Evolutionary conservation across 2,329 filamentous ascomycete species (phyloP).

Genomic region (Rhynchosporium graminicola): DNA sequence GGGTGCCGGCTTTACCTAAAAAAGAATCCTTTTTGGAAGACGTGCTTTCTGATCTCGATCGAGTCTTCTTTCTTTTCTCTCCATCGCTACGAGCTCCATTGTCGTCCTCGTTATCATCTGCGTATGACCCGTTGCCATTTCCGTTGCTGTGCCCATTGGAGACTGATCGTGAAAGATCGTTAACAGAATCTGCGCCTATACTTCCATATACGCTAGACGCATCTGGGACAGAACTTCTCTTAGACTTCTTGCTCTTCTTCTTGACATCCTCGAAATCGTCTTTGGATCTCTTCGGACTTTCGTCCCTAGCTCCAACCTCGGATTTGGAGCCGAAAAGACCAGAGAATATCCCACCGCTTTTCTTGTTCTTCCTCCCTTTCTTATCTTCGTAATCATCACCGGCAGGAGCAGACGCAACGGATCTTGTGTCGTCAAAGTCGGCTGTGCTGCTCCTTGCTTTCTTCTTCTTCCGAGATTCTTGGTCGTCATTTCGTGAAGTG

Average conservation of each 20-base stretch:
- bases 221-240: constrained; percentile 37
- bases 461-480: constrained; percentile 37
- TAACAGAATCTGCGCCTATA: constrained; percentile 30
- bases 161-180: constrained; percentile 30
- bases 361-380: constrained; percentile 41
- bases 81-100: constrained; percentile 30
- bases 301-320: constrained; percentile 34
- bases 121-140: constrained; percentile 27
- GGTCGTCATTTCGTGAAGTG: constrained; percentile 41
- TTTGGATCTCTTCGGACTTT: constrained; percentile 32
- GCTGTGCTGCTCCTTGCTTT: constrained; percentile 45
- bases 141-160: constrained; percentile 35
- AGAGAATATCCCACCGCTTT: constrained; percentile 49
- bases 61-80: constrained; percentile 36
- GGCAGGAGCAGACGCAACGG: constrained; percentile 47
- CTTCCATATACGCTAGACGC: constrained; percentile 32
- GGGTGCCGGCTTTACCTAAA: constrained; percentile 72
- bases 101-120: constrained; percentile 32
- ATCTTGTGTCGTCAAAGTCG: constrained; percentile 51
- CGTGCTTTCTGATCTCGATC: constrained; percentile 33
- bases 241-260: constrained; percentile 40
- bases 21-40: constrained; percentile 55
- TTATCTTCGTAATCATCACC: constrained; percentile 40
- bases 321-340: constrained; percentile 43
- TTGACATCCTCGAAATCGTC: constrained; percentile 37